phyloP scores from a whole-genome alignment of 352 stramenopile species.

The Phytophthora pisi region DNA sequence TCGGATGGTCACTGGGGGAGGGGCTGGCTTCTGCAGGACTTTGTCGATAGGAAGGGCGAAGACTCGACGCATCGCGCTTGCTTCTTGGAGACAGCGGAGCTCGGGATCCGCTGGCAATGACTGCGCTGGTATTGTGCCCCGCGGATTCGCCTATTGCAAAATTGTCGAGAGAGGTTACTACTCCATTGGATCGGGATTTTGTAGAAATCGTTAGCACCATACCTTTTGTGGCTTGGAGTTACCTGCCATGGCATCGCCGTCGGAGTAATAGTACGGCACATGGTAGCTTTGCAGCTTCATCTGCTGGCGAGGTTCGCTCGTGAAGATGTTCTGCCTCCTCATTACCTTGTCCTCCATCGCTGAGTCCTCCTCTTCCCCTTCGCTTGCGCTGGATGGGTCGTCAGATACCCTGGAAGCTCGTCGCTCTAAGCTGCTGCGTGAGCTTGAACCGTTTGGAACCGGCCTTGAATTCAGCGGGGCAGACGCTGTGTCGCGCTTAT shows the following conservation, averaged over 20 bases:
- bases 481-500: conserved; percentile 8
- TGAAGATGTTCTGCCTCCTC: conserved; percentile 9
- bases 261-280: conserved; percentile 36
- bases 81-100: conserved; percentile 56
- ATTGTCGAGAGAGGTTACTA: neutral
- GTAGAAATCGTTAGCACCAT: neutral
- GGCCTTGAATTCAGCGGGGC: neutral
- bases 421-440: conserved; percentile 11
- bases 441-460: neutral
- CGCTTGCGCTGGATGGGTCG: conserved; percentile 25
- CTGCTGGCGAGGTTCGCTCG: conserved; percentile 1
- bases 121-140: conserved; percentile 54
- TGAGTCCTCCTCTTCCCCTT: conserved; percentile 21
- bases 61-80: conserved; percentile 37
- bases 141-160: conserved; percentile 39
- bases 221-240: conserved; percentile 23
- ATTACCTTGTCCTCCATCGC: conserved; percentile 8
- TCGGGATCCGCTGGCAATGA: conserved; percentile 56
- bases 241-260: neutral
- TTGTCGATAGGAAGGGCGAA: conserved; percentile 31
- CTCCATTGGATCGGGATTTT: neutral
- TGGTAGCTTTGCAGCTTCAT: conserved; percentile 47
- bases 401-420: conserved; percentile 12
- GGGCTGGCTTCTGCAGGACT: conserved; percentile 6
- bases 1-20: neutral